Evolutionary conservation across 805 yeast genomes (phyloP).

Genomic region (Torulaspora indica): DNA sequence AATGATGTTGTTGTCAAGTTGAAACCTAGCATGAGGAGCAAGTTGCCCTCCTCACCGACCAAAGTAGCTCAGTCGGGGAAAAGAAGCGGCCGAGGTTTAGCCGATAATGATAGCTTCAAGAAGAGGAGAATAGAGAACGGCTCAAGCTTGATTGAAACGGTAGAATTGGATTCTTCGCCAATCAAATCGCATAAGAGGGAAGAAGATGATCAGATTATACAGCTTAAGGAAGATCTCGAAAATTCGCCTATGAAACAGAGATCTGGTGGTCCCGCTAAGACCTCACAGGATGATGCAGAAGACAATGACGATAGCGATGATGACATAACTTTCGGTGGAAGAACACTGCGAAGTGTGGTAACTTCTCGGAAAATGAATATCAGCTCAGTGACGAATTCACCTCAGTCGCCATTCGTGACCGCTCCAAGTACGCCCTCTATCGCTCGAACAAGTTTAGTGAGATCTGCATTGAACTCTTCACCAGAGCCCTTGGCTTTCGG

Average conservation of each 20-base stretch:
- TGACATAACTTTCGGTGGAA: conserved; percentile 29
- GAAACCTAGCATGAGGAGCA: conserved; percentile 5
- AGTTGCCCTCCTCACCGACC: conserved; percentile 10
- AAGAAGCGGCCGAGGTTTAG: not conserved
- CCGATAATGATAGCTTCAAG: conserved; percentile 5
- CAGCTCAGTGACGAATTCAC: conserved; percentile 21
- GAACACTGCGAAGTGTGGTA: conserved; percentile 31
- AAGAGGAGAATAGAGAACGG: conserved; percentile 16
- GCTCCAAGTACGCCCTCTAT: conserved; percentile 34
- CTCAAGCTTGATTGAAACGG: conserved; percentile 7
- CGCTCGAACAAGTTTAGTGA: not conserved
- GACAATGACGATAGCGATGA: conserved; percentile 30
- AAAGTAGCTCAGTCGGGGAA: not conserved
- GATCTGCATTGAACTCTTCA: conserved; percentile 4
- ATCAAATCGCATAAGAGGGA: conserved; percentile 17
- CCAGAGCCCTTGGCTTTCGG: conserved; percentile 11
- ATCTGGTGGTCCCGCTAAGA: conserved; percentile 4
- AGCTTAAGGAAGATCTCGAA: conserved; percentile 21
- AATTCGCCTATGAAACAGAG: conserved; percentile 21
- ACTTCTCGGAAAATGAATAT: conserved; percentile 27
- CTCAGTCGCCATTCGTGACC: conserved; percentile 33
- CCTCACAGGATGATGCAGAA: conserved; percentile 33
- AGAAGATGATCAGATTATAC: conserved; percentile 11
- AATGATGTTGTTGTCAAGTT: conserved; percentile 19
- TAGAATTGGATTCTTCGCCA: conserved; percentile 28